A percentile compares a stretch with the other conserved stretches of the same genome.
Conservation (phyloP, 176 grass and related monocot species). For the Oryza australiensis region DNA sequence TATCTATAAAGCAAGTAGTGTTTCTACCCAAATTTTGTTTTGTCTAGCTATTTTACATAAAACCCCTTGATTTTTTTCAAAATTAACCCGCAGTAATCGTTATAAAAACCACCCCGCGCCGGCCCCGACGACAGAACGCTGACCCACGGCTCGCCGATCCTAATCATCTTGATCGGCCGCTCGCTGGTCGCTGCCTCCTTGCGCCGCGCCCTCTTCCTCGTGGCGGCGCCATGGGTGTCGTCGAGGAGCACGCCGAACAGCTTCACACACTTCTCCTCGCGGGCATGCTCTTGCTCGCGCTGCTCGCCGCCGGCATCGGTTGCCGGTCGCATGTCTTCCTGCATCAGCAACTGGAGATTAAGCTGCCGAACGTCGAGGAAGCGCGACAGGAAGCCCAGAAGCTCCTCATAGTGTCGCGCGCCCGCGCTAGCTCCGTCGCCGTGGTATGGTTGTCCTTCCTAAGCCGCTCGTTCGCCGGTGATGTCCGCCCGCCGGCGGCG, state of each 20-base stretch:
- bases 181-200: slow-evolving; percentile 45
- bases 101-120: slow-evolving; percentile 24
- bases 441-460: slow-evolving; percentile 60
- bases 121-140: slow-evolving; percentile 40
- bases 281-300: neutral
- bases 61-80: too few species aligned
- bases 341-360: slow-evolving; percentile 54
- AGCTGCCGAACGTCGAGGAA: slow-evolving; percentile 68
- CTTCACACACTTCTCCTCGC: slow-evolving; percentile 48
- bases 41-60: too few species aligned
- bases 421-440: slow-evolving; percentile 48
- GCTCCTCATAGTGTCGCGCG: slow-evolving; percentile 64
- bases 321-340: too few species aligned
- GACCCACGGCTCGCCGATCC: slow-evolving; percentile 54
- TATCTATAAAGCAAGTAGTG: too few species aligned
- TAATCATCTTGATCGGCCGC: slow-evolving; percentile 54
- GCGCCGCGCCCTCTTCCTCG: slow-evolving; percentile 44
- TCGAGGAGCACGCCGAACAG: slow-evolving; percentile 75
- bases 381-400: slow-evolving; percentile 68
- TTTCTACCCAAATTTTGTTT: too few species aligned
- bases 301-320: slow-evolving; percentile 6
- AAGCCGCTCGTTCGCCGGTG: slow-evolving; percentile 63
- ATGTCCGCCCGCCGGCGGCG: slow-evolving; percentile 47
- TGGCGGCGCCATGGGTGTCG: neutral
- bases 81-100: too few species aligned